These are phyloP conservation scores for Ceratocystis albifundus DNA, from an alignment of 2,329 filamentous ascomycete genomes.

Conservation along the genomic window DNA sequence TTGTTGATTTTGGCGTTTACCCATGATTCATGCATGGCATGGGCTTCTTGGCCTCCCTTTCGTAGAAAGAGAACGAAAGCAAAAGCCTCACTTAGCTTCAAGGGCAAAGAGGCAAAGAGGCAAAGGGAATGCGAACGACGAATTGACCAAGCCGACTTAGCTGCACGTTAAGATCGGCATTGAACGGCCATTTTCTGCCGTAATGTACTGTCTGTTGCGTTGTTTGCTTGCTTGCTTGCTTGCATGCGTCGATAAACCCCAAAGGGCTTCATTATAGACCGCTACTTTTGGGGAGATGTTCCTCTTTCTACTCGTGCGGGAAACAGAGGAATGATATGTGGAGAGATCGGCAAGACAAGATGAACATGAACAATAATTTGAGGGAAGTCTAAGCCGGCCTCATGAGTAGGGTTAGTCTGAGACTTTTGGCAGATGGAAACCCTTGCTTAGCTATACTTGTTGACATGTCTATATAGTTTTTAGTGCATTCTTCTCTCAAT, in stretches of 20 bases:
- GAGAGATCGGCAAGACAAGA: background rate
- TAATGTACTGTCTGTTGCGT: background rate
- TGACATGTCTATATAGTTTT: too few species aligned
- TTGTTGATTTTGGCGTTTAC: conserved; percentile 3
- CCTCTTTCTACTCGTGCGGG: background rate
- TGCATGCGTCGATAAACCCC: background rate
- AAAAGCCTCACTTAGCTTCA: too few species aligned
- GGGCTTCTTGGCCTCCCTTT: too few species aligned
- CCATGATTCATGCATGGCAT: background rate
- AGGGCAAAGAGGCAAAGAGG: background rate
- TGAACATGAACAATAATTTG: too few species aligned
- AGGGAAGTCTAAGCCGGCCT: too few species aligned
- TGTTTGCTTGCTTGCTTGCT: background rate
- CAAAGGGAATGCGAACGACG: background rate
- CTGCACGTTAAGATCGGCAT: background rate
- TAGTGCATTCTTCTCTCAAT: too few species aligned
- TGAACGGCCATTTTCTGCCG: background rate
- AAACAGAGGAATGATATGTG: background rate
- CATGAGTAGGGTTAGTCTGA: too few species aligned
- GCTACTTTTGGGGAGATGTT: background rate
- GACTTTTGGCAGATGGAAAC: too few species aligned
- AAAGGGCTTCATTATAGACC: background rate
- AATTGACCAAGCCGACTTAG: background rate
- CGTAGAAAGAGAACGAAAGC: too few species aligned
- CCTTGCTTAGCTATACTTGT: too few species aligned